Conservation (phyloP, 805 yeast species). For the Barnettozyma pratensis region DNA sequence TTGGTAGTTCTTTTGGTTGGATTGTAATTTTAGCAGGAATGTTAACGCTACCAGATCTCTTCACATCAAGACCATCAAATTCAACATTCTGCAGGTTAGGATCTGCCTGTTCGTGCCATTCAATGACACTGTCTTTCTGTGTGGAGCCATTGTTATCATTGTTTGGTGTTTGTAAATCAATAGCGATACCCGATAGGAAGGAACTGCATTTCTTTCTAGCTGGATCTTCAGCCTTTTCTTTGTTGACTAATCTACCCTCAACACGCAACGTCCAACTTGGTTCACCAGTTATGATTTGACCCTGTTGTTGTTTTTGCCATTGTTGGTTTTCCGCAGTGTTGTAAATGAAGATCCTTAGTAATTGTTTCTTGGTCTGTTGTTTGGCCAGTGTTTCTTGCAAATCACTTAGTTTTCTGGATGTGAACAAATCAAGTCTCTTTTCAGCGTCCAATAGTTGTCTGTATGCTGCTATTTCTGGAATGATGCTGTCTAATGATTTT, state of each 20-base stretch:
- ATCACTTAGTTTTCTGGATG: conserved; percentile 80
- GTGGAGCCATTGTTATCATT: conserved; percentile 1
- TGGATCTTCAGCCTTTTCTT: conserved; percentile 42
- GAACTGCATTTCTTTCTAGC: conserved; percentile 64
- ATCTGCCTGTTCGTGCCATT: conserved; percentile 75
- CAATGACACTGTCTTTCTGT: conserved; percentile 45
- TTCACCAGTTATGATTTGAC: conserved; percentile 33
- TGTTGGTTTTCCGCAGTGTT: conserved; percentile 83
- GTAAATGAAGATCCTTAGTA: conserved; percentile 74
- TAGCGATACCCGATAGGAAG: conserved; percentile 76
- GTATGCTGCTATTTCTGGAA: conserved; percentile 72
- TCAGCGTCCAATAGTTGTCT: conserved; percentile 77
- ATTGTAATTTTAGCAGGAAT: conserved; percentile 68
- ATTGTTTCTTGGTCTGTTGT: conserved; percentile 43
- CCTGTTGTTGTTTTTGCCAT: conserved; percentile 81
- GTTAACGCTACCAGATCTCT: conserved; percentile 66
- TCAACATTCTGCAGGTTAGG: conserved; percentile 39
- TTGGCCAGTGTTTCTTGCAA: conserved; percentile 63
- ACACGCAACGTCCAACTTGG: conserved; percentile 81
- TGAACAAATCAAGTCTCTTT: conserved; percentile 69
- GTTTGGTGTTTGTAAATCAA: conserved; percentile 49
- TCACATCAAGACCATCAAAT: conserved; percentile 88
- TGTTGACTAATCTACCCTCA: conserved; percentile 75
- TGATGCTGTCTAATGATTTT: conserved; percentile 34
- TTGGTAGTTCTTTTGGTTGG: conserved; percentile 74